Evolutionary conservation across 2,329 filamentous ascomycete genomes (phyloP), one percentile per base, ranked within the genome.

Genomic region (Ophiosphaerella narmari): DNA sequence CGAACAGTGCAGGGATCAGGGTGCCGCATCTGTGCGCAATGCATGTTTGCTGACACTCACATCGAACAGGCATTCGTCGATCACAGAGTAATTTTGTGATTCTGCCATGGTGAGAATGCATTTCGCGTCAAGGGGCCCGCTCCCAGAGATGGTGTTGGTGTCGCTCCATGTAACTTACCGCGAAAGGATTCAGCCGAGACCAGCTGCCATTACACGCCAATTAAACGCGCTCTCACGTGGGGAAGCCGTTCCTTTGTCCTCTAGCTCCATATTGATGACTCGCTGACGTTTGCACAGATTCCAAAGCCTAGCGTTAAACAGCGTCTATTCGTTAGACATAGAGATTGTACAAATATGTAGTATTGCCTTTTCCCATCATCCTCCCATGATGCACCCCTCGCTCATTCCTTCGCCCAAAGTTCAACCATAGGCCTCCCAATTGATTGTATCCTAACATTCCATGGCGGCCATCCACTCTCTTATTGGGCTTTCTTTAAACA

Each of bases 61-160:
- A 64, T 72, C 60, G 52, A 67, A 72, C 31, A 67, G 46, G 11
- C 56, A 37, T 7, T 73, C 68, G 8, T 53, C 58, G 43, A 73
- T 58, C 56, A 60, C 48, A 1, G 65, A 61, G 36, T 47, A 57
- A 13, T 60, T 59, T 54, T 72, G 61, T 40, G 63, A 68, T 45
- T 71, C 65, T 37, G 60, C 60, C 68, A 72, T 72, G 43, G 55
- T 48, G 38, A 59, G 26, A 13, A 48, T 36, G 39, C 51, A 55
- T 55, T 41, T 49, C 37, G 6, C 33, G 14, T 23, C 29, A 43
- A 34, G 37, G 41, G 41, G 29, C 33, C 32, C 37, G 16, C 37
- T 61, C 46, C 41, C 39, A 11, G 39, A 46, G 7, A 42, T 49
- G 46, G 54, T 50, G 59, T 57, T 64, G 57, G 40, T 44, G 45